These are phyloP conservation scores for Candida qinlingensis DNA, from an alignment of 805 yeast species.

Conservation along the genomic window DNA sequence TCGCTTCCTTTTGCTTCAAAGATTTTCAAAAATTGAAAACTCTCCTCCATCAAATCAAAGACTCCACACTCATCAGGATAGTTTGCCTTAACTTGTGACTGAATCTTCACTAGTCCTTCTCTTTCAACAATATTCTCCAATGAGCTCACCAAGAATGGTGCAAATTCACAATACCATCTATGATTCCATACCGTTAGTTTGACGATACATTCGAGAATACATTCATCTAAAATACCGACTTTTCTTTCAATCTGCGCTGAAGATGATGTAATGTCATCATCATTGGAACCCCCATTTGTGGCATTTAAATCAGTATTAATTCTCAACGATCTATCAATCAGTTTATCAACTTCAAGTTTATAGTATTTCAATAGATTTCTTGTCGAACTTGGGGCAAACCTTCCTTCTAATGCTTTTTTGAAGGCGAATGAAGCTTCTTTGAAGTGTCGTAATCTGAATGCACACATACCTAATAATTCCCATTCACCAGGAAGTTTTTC, in stretches of 20 bases:
- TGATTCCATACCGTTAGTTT: constrained; percentile 95
- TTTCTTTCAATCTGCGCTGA: constrained; percentile 28
- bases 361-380: constrained; percentile 68
- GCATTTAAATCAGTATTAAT: neutral
- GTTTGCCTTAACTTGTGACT: constrained; percentile 62
- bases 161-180: constrained; percentile 93
- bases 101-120: constrained; percentile 75
- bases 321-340: constrained; percentile 21
- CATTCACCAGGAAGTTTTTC: constrained; percentile 80
- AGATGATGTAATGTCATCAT: constrained; percentile 5
- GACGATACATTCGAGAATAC: constrained; percentile 61
- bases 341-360: constrained; percentile 38
- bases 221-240: constrained; percentile 32
- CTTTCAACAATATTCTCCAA: constrained; percentile 60
- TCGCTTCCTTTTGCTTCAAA: constrained; percentile 15
- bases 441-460: constrained; percentile 76
- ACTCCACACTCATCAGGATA: constrained; percentile 56
- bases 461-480: constrained; percentile 86
- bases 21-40: constrained; percentile 39
- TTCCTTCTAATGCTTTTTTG: constrained; percentile 57
- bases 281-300: constrained; percentile 1
- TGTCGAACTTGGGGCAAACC: constrained; percentile 80
- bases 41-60: constrained; percentile 47
- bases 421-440: constrained; percentile 88
- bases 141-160: constrained; percentile 58